Base-by-base conservation (phyloP, 768 basidiomycete genomes). In the Mycena rosella region DNA sequence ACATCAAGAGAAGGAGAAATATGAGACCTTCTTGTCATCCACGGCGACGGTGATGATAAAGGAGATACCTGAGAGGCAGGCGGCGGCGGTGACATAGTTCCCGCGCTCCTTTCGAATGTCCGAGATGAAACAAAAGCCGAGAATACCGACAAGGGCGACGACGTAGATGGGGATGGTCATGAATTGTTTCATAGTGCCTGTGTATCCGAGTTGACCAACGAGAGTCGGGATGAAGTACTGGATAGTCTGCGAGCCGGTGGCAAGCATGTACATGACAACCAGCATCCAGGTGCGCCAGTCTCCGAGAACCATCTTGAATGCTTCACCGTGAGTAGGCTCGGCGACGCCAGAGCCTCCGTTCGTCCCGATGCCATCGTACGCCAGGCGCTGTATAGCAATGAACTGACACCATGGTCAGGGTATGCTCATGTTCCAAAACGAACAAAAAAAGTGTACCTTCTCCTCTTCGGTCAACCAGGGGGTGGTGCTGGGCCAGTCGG, bases 1-100 rank as follows among this genome's bases (percentile, higher is more conserved):
- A n/a, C n/a, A n/a, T n/a, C n/a, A n/a, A n/a, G n/a, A n/a, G n/a
- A 78, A 74, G 65, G 73, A 67, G 69, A 77, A 75, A 60, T 77
- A 76, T 70, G 73, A 75, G 38, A 73, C 70, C 63, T 74, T 74
- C 49, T 72, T 63, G 48, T 71, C 72, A 24, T 68, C 65, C 71
- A 79, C 78, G 63, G 78, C 73, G 34, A 78, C 76, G 62, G 75
- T 73, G 29, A 79, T 24, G 78, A 76, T 56, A 70, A 63, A 58
- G 53, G 70, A 65, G 49, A 52, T 42, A 26, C 45, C 71, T 32
- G 44, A 69, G 51, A 53, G 65, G 61, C 54, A 44, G 38, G 56
- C 57, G 32, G 44, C 59, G 24, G 64, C 53, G 11, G 67, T 62
- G 44, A 73, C 66, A 56, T 69, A 73, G 38, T 69, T 73, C 36